Evolutionary conservation across 495 filamentous ascomycete genomes (phyloP), one percentile per base, ranked within the genome.

Genomic region (Penicillium coprophilum): DNA sequence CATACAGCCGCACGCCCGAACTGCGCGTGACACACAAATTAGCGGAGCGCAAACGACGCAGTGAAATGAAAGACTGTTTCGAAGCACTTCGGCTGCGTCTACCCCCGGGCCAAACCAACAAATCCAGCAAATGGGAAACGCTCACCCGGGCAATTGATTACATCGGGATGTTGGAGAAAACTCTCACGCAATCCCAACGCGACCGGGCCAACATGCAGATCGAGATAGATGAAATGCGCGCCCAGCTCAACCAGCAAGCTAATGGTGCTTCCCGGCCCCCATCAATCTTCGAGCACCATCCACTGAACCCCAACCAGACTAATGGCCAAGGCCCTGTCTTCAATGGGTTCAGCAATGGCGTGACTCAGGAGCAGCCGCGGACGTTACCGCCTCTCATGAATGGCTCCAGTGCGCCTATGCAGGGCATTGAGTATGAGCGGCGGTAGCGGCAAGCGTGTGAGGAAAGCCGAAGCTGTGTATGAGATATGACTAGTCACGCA

Each of bases 101-200:
- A 58, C 93, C 93, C 6, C 86, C 91, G 53, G 89, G 88, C 56
- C 85, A 92, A 48, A 93, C 92, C 19, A 88, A 89, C 43, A 99
- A 97, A 66, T 92, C 93, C 4, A 96, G 92, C 66, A 99, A 99
- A 72, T 99, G 95, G 95, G 94, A 99, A 65, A 96, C 96, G 32
- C 71, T 99, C n/a, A 95, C 90, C 8, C 45, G 62, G 63, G 77
- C 75, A 19, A 78, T 78, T 32, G 77, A 78, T 27, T 78, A 78
- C 41, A 77, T 79, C 36, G 57, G 41, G 8, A 60, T 62, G 7
- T 49, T 78, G 27, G 76, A 77, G 53, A 73, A 74, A 39, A 63
- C 67, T 15, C 43, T 71, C 0, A 58, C 54, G 23, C 65, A 59
- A 45, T 60, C 49, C 8, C 72, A 70, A 30, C 69, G 68, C 12